A percentile compares a stretch with the other conserved stretches of the same genome.
These are phyloP conservation scores for Aspergillus hancockii DNA, from an alignment of 495 filamentous ascomycete genomes.

Conservation along the genomic window DNA sequence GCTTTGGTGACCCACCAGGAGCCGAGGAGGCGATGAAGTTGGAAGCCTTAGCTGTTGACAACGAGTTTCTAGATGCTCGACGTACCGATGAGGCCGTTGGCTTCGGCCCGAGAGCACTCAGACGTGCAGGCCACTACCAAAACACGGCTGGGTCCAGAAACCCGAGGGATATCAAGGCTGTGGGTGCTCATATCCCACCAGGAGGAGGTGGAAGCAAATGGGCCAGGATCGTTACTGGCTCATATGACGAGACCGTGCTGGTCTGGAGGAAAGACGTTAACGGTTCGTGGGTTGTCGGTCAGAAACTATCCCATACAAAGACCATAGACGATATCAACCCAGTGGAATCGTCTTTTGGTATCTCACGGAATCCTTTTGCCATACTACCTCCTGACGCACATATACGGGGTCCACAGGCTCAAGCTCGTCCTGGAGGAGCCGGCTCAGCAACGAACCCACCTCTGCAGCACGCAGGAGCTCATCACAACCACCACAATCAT, in stretches of 20 bases:
- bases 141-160: conserved; percentile 72
- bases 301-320: conserved; percentile 64
- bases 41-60: conserved; percentile 72
- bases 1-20: conserved; percentile 85
- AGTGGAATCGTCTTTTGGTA: background rate
- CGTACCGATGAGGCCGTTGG: conserved; percentile 55
- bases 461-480: background rate
- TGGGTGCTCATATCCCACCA: conserved; percentile 81
- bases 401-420: conserved; percentile 4
- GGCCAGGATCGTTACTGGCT: conserved; percentile 89
- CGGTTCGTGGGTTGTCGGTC: conserved; percentile 75
- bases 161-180: conserved; percentile 73
- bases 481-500: conserved; percentile 9
- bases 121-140: conserved; percentile 51
- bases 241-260: conserved; percentile 92
- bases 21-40: conserved; percentile 68
- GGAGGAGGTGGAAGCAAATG: conserved; percentile 85
- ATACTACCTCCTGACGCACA: conserved; percentile 7
- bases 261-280: conserved; percentile 87
- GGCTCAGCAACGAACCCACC: background rate
- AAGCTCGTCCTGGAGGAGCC: background rate
- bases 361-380: conserved; percentile 29
- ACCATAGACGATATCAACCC: conserved; percentile 30
- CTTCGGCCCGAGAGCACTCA: conserved; percentile 38
- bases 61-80: conserved; percentile 68